A percentile compares a stretch with the other conserved stretches of the same genome.
Evolutionary conservation across 1,284 basidiomycete species (phyloP).

Genomic region (Puccinia coronata): DNA sequence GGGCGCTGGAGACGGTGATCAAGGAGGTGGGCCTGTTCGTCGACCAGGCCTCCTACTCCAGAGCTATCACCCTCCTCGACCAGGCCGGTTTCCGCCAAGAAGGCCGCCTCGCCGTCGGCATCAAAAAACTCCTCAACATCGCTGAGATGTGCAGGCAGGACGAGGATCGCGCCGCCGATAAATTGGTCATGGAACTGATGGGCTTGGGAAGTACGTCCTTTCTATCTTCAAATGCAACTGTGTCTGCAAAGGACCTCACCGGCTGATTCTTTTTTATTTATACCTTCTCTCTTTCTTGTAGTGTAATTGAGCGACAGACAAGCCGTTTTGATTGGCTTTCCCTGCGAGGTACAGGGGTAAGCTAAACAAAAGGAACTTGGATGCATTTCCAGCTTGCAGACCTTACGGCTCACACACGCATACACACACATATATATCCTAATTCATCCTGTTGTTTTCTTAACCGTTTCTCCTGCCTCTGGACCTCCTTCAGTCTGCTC

Average conservation of each 20-base stretch:
- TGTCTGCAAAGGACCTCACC: too few relatives aligned
- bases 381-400: too few relatives aligned
- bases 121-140: constrained; percentile 89
- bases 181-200: constrained; percentile 58
- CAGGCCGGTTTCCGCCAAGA: constrained; percentile 73
- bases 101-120: constrained; percentile 74
- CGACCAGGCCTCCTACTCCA: constrained; percentile 65
- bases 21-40: constrained; percentile 80
- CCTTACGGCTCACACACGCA: too few relatives aligned
- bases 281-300: background rate
- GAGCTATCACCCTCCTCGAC: constrained; percentile 70
- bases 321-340: too few relatives aligned
- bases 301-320: too few relatives aligned
- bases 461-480: too few relatives aligned
- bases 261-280: background rate
- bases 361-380: too few relatives aligned
- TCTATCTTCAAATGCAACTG: background rate
- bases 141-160: constrained; percentile 96
- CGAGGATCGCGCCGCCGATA: constrained; percentile 59
- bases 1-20: constrained; percentile 74
- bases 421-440: too few relatives aligned
- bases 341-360: too few relatives aligned
- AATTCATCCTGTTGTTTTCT: too few relatives aligned
- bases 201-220: constrained; percentile 43
- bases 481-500: too few relatives aligned